Evolutionary conservation across 495 filamentous ascomycete genomes (phyloP).

Genomic region (Amphirosellinia nigrospora): DNA sequence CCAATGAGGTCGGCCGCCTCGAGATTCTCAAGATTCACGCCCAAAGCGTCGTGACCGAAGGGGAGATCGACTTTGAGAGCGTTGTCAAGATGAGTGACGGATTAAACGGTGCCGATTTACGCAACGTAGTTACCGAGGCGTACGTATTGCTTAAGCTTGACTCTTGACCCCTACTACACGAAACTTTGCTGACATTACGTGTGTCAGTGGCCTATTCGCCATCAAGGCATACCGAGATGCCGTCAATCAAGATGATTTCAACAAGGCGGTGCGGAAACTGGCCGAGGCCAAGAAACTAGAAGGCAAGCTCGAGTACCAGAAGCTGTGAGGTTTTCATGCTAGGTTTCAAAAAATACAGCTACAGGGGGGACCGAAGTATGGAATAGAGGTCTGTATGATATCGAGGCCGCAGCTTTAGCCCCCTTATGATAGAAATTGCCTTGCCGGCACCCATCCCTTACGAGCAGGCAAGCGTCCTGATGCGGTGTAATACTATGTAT

Average conservation of each 20-base stretch:
- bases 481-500: slow-evolving; percentile 22
- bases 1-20: slow-evolving; percentile 97
- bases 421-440: neutral
- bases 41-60: slow-evolving; percentile 81
- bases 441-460: neutral
- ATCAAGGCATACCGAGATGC: slow-evolving; percentile 97
- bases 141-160: slow-evolving; percentile 56
- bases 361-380: neutral
- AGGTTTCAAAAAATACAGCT: neutral
- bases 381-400: neutral
- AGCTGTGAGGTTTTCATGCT: slow-evolving; percentile 67
- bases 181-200: slow-evolving; percentile 30
- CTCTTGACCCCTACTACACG: neutral
- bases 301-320: slow-evolving; percentile 97
- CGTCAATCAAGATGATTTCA: slow-evolving; percentile 98
- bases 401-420: neutral
- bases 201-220: slow-evolving; percentile 83
- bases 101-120: slow-evolving; percentile 94
- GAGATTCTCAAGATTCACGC: slow-evolving; percentile 99
- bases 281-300: slow-evolving; percentile 98
- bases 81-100: slow-evolving; percentile 99
- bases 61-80: slow-evolving; percentile 98
- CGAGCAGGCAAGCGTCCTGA: neutral
- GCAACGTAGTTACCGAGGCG: slow-evolving; percentile 99
- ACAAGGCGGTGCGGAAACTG: slow-evolving; percentile 96